Evolutionary conservation across 192 early-diverging fungal species (phyloP), one percentile per base, ranked within the genome.

Genomic region (Phycomyces nitens): DNA sequence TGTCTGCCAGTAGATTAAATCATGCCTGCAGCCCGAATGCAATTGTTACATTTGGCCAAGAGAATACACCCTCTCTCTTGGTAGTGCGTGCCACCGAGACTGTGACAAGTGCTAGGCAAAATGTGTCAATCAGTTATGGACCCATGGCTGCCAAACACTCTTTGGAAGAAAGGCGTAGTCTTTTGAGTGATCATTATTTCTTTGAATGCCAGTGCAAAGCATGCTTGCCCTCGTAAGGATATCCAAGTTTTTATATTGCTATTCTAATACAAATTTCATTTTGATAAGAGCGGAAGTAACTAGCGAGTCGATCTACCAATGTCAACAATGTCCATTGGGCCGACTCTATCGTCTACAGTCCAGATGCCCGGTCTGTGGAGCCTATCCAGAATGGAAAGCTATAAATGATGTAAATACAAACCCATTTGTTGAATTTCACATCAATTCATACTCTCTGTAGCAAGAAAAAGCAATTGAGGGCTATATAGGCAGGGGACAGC

Each of bases 11-110:
- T 52, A 14, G 14, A 39, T 40, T 69, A 7, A 69, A 69, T 47
- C 67, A 69, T 55, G 14, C 38, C 7, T 69, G 67, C 15, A 42
- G 24, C 14, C 67, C 67, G 7, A 69, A 55, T 41, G 67, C 67
- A 1, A n/a, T 69, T 16, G 52, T 47, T 11, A 38, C 52, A 10
- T 69, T 59, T 34, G 67, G 60, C 9, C 20, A 27, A 1, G 47
- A 62, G 9, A 12, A 27, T 11, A 42, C 9, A n/a, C 52, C 21
- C 44, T 50, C 2, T 21, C 34, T 43, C 15, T 47, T n/a, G 21
- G 9, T 20, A 20, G 24, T 39, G 18, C 18, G 22, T 5, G 16
- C 4, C n/a, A 27, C 34, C 9, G 20, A 57, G 24, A 16, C 29
- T 56, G 0, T 39, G 0, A 16, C 22, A 4, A 3, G 5, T 26